A percentile compares a stretch with the other conserved stretches of the same genome.
phyloP scores from a whole-genome alignment of 148 eudicot species.

The Nyssa sinensis region DNA sequence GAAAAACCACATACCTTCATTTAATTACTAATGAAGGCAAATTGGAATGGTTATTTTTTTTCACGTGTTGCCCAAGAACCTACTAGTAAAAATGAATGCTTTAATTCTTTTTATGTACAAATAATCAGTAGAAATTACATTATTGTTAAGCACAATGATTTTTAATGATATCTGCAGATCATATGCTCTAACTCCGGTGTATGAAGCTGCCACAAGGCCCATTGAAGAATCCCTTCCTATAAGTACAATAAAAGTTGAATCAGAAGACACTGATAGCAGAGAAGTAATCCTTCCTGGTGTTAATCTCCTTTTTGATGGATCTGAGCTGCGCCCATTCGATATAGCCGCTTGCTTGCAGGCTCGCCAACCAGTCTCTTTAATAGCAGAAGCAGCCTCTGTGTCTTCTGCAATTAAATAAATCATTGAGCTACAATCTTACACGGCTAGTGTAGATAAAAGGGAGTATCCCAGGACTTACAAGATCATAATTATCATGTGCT shows the following conservation, averaged over 20 bases:
- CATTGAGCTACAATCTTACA: not conserved
- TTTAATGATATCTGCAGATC: slow-evolving; percentile 51
- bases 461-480: not conserved
- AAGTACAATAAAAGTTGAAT: slow-evolving; percentile 47
- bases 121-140: not conserved
- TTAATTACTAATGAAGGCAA: too few species aligned
- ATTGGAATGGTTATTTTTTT: too few species aligned
- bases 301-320: slow-evolving; percentile 87
- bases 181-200: slow-evolving; percentile 68
- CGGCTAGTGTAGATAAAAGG: not conserved
- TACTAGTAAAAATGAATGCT: too few species aligned
- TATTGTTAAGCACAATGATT: not conserved
- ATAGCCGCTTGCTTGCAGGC: slow-evolving; percentile 96
- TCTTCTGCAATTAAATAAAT: slow-evolving; percentile 49
- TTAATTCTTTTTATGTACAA: not conserved
- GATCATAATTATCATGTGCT: not conserved
- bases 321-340: slow-evolving; percentile 80
- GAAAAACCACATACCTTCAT: too few species aligned
- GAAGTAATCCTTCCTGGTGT: slow-evolving; percentile 91
- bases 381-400: slow-evolving; percentile 73
- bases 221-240: slow-evolving; percentile 54
- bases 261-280: slow-evolving; percentile 72
- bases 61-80: not conserved
- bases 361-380: slow-evolving; percentile 78
- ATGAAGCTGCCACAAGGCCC: slow-evolving; percentile 66